Conservation (phyloP, 2,329 filamentous ascomycete genomes). For the Fusarium sp. region DNA sequence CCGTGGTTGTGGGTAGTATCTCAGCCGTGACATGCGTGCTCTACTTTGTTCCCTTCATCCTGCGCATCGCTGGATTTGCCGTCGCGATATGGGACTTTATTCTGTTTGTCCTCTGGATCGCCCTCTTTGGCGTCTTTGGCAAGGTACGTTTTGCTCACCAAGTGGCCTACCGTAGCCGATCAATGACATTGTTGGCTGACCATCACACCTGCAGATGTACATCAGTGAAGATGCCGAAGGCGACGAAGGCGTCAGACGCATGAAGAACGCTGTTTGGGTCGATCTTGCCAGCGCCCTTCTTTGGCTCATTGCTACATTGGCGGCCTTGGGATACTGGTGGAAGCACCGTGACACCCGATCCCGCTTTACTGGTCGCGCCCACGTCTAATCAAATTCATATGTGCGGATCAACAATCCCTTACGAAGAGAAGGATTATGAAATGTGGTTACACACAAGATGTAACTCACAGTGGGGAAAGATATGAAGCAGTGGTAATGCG, state of each 20-base stretch:
- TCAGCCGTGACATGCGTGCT: conserved; percentile 74
- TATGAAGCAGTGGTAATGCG: conserved; percentile 4
- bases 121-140: conserved; percentile 86
- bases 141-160: conserved; percentile 57
- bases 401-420: not conserved
- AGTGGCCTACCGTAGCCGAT: conserved; percentile 7
- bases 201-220: conserved; percentile 67
- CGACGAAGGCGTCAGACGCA: conserved; percentile 74
- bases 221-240: conserved; percentile 76
- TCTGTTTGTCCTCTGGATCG: conserved; percentile 83
- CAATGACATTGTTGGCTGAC: conserved; percentile 29
- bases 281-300: conserved; percentile 80
- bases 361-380: conserved; percentile 71
- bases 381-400: conserved; percentile 55
- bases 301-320: conserved; percentile 76
- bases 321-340: conserved; percentile 71
- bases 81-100: conserved; percentile 78
- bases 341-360: conserved; percentile 65
- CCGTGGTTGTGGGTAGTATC: conserved; percentile 76
- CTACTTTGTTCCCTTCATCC: conserved; percentile 74
- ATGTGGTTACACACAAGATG: conserved; percentile 15
- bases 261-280: conserved; percentile 91
- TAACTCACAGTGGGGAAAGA: conserved; percentile 13
- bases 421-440: conserved; percentile 13
- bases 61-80: conserved; percentile 61